phyloP scores from a whole-genome alignment of 768 basidiomycete genomes.

The Boletus pseudo-olivaceus region DNA sequence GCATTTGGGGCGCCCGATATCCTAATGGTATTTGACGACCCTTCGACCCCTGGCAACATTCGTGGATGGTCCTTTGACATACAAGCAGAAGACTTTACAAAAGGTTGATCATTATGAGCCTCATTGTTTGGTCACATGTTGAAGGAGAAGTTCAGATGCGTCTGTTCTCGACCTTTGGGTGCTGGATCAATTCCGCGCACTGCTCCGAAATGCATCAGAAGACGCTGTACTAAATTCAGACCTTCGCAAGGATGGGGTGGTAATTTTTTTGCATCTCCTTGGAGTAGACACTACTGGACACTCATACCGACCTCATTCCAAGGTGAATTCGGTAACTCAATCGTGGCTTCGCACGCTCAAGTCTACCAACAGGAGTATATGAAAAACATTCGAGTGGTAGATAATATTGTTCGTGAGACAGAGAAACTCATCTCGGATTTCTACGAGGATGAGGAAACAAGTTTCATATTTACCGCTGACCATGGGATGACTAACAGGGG shows the following conservation, averaged over 20 bases:
- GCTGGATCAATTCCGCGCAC: background rate
- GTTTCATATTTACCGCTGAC: background rate
- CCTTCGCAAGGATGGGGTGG: background rate
- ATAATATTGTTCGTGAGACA: background rate
- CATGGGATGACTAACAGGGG: background rate
- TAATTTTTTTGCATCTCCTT: background rate
- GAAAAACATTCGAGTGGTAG: background rate
- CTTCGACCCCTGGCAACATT: too few relatives aligned
- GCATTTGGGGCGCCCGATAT: too few relatives aligned
- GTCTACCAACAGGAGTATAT: background rate
- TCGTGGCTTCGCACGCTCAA: background rate
- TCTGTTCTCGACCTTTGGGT: background rate
- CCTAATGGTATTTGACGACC: too few relatives aligned
- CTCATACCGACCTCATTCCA: background rate
- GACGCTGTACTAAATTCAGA: background rate
- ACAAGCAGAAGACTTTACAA: too few relatives aligned
- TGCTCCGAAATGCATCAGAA: background rate
- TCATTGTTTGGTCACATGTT: background rate
- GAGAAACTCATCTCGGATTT: background rate
- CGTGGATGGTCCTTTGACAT: too few relatives aligned
- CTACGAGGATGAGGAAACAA: background rate
- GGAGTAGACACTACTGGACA: background rate
- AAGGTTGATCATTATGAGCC: too few relatives aligned
- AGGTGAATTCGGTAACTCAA: background rate
- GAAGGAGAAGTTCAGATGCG: background rate